Evolutionary conservation across 805 yeast species (phyloP), one percentile per base, ranked within the genome.

Genomic region (Novakomyces olei): DNA sequence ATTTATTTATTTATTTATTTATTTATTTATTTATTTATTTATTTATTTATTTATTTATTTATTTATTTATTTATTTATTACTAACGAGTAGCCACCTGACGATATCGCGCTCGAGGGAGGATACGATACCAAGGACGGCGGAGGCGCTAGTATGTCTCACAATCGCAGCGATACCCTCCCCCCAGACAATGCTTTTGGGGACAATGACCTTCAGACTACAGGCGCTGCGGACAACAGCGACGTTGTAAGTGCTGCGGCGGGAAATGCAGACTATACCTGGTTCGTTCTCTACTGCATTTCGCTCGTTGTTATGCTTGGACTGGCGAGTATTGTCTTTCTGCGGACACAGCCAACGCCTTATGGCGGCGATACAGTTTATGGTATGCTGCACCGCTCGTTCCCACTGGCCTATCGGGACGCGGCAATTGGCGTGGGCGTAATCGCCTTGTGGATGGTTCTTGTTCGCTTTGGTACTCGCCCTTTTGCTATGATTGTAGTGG

Each of bases 361-460:
- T 14, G 35, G 45, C 9, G 44, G 48, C 8, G 53, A 48, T 29
- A 45, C 48, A 20, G n/a, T n/a, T n/a, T n/a, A n/a, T n/a, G n/a
- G n/a, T n/a, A n/a, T n/a, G n/a, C n/a, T n/a, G n/a, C n/a, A n/a
- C n/a, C n/a, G n/a, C n/a, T n/a, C n/a, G n/a, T n/a, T n/a, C n/a
- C n/a, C n/a, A n/a, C n/a, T n/a, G n/a, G n/a, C n/a, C n/a, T n/a
- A n/a, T n/a, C n/a, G n/a, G n/a, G n/a, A n/a, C n/a, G n/a, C n/a
- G n/a, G n/a, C n/a, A n/a, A n/a, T n/a, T n/a, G n/a, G n/a, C n/a
- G n/a, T n/a, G n/a, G n/a, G n/a, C n/a, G n/a, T n/a, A n/a, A n/a
- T n/a, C n/a, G n/a, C n/a, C n/a, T n/a, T n/a, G n/a, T n/a, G n/a
- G n/a, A n/a, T n/a, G n/a, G n/a, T 41, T 48, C 19, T 48, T 44